These are phyloP conservation scores for Acanthamoeba royreba DNA, from an alignment of 208 protist genomes.

Conservation along the genomic window DNA sequence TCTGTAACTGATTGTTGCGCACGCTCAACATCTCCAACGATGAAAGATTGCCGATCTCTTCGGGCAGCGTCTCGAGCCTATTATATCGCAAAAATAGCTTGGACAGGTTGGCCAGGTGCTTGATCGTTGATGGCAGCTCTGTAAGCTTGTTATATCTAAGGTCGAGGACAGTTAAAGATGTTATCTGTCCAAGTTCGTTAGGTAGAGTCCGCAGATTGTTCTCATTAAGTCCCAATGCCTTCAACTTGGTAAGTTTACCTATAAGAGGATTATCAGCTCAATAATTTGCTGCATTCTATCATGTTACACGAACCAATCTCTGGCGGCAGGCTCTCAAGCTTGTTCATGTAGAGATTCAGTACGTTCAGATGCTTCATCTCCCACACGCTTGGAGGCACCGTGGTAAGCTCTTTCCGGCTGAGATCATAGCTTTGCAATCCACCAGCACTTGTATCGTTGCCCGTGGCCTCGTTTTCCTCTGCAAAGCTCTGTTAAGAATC, in stretches of 20 bases:
- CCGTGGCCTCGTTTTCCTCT: not conserved
- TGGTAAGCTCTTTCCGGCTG: not conserved
- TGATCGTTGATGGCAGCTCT: not conserved
- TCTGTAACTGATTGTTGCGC: conserved; percentile 57
- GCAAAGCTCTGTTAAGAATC: not conserved
- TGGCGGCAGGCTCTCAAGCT: not conserved
- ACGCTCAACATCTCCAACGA: conserved; percentile 58
- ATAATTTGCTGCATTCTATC: too few relatives aligned
- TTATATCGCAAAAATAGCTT: conserved; percentile 50
- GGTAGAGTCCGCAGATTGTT: not conserved
- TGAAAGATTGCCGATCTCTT: conserved; percentile 8
- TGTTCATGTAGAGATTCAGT: conserved; percentile 45
- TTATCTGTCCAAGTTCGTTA: not conserved
- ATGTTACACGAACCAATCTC: not conserved
- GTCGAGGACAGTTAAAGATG: not conserved
- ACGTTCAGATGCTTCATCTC: conserved; percentile 43
- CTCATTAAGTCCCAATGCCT: not conserved
- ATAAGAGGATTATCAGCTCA: too few relatives aligned
- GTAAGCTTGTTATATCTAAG: conserved; percentile 29
- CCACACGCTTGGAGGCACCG: not conserved
- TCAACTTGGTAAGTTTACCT: conserved; percentile 16
- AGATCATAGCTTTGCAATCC: conserved; percentile 23
- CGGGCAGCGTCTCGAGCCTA: conserved; percentile 43
- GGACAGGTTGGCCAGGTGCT: not conserved
- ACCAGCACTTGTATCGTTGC: not conserved